Conservation (phyloP, 345 rosid genomes). For the Aethionema arabicum region DNA sequence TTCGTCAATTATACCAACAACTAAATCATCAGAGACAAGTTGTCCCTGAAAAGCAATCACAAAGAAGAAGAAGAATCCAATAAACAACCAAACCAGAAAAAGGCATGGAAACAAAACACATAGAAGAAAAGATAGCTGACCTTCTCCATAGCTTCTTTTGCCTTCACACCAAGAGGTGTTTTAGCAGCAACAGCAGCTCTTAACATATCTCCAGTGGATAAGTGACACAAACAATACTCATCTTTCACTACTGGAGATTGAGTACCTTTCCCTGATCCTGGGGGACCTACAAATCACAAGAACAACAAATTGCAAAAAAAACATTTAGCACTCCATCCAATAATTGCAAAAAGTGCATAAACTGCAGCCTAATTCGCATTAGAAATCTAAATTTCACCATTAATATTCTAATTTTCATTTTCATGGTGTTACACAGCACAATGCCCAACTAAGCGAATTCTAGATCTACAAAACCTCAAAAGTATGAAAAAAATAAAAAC, state of each 20-base stretch:
- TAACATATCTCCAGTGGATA: slow-evolving; percentile 97
- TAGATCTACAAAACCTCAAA: slow-evolving; percentile 19
- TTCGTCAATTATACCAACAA: slow-evolving; percentile 88
- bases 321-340: slow-evolving; percentile 1
- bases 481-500: neutral
- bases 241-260: slow-evolving; percentile 90
- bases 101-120: neutral
- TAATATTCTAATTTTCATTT: neutral
- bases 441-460: neutral
- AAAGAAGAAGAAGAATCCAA: neutral
- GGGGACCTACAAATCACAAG: slow-evolving; percentile 62
- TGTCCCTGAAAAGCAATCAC: slow-evolving; percentile 49
- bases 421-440: slow-evolving; percentile 3
- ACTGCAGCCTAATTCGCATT: neutral
- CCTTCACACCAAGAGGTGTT: slow-evolving; percentile 91
- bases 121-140: slow-evolving; percentile 35
- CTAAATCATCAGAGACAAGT: slow-evolving; percentile 93
- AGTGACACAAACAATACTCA: slow-evolving; percentile 87
- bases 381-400: neutral
- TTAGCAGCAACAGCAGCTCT: slow-evolving; percentile 92
- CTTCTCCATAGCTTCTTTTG: slow-evolving; percentile 96
- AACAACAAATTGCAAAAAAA: slow-evolving; percentile 4
- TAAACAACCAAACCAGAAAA: slow-evolving; percentile 12
- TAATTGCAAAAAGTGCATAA: neutral
- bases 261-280: slow-evolving; percentile 96